Evolutionary conservation across 768 basidiomycete species (phyloP), one percentile per base, ranked within the genome.

Genomic region (Rhodotorula paludigena): DNA sequence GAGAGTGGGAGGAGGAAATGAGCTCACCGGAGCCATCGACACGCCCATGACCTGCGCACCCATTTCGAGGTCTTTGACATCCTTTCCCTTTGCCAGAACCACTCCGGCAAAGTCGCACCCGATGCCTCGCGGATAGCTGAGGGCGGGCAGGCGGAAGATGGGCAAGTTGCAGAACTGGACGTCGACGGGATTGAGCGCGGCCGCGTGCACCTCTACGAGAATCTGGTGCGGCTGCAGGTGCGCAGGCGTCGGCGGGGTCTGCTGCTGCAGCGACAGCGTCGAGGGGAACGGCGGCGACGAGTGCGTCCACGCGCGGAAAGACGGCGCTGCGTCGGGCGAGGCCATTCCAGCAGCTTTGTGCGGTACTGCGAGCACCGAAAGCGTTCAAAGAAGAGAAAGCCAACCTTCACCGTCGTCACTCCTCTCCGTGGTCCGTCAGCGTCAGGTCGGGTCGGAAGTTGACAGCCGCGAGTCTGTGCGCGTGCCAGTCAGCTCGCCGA

Each of bases 101-200:
- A 75, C 76, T 10, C 90, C 89, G 32, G 90, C 85, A 77, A 93
- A 94, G 78, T 94, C 92, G 51, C 92, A 88, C 7, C 92, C 91
- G 15, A 93, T 82, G 10, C 54, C 59, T 18, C 44, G 41, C 1
- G 48, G 59, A 32, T 36, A 48, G 2, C 25, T 0, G 5, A 69
- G 44, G 0, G 60, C 57, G 4, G 65, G 23, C 0, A 72, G 59
- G 6, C 47, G 41, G 23, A 68, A 72, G 49, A 72, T 48, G 23
- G 57, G 23, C 4, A 62, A 32, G 48, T 66, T 66, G 8, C 18
- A 38, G 25, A 71, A n/a, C 41, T 66, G 69, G 0, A 58, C 44
- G 33, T 71, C 69, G 32, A 63, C 58, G 3, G 65, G 71, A 44
- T 72, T 72, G 15, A 72, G 52, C 5, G 66, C 51, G 0, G 71